Base-by-base conservation (phyloP, 306 rosid genomes). In the Comarum palustre region DNA sequence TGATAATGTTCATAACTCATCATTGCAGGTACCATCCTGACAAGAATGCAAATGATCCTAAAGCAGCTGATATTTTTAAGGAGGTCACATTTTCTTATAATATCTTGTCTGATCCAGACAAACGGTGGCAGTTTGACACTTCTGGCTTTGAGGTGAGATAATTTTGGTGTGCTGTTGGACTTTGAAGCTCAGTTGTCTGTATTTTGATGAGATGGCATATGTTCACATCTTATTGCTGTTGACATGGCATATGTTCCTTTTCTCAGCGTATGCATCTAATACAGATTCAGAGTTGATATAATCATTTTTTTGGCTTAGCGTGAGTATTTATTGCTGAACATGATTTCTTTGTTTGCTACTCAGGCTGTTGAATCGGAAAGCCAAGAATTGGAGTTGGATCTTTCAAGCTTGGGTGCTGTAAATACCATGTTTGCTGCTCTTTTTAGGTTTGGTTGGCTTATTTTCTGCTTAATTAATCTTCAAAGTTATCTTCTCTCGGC, bases 341-440 rank as follows among this genome's bases (percentile, higher is more conserved):
- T 77, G 63, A 54, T 79, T 66, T 55, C 66, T 17, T 85, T 81
- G 42, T 84, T 81, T 2, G 41, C 1, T 79, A 24, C 34, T 64
- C 72, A 95, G 99, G 99, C 96, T 55, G 93, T 91, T 80, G 99
- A 92, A 86, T 78, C 91, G 63, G 97, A 92, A 67, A 86, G 82
- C 83, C 99, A 91, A 78, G 99, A 95, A 71, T 84, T 95, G 87
- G 99, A 95, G 85, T 86, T 95, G 71, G 99, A 95, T 81, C 99
- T 95, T 78, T 95, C 99, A 74, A 95, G 97, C 86, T 83, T 95
- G 83, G 96, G 96, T 59, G 93, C 97, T 54, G 96, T 95, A 73
- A 91, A 95, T 84, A 95, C 99, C 72, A 92, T 95, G 93, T 91
- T 95, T 88, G 99, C 96, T n/a, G 99, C 99, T 66, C 93, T 95